These are phyloP conservation scores for Saccharomycopsis selenospora DNA, from an alignment of 805 yeast genomes.

Conservation along the genomic window DNA sequence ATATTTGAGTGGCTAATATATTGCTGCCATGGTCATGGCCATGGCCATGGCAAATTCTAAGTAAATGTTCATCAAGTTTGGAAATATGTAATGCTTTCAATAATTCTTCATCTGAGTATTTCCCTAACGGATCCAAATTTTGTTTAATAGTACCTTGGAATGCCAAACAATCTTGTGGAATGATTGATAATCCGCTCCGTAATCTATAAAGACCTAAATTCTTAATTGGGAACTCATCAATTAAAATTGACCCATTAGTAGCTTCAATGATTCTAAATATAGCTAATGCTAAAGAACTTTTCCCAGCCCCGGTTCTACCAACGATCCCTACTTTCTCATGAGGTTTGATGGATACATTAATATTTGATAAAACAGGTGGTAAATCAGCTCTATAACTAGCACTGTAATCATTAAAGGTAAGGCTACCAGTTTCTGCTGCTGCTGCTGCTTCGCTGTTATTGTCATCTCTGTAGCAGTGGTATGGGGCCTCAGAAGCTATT, in stretches of 20 bases:
- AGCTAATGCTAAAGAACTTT: conserved; percentile 53
- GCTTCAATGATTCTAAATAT: conserved; percentile 56
- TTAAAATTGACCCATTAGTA: conserved; percentile 41
- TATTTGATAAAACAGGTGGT: conserved; percentile 47
- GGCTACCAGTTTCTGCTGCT: conserved; percentile 47
- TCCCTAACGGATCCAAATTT: conserved; percentile 55
- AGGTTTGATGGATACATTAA: conserved; percentile 40
- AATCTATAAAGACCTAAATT: conserved; percentile 44
- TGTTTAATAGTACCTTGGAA: conserved; percentile 52
- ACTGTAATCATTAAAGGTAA: conserved; percentile 44
- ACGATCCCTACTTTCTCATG: conserved; percentile 64
- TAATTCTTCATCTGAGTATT: conserved; percentile 43
- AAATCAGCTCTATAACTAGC: conserved; percentile 52
- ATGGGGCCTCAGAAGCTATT: conserved; percentile 26
- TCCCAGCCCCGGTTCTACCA: conserved; percentile 78
- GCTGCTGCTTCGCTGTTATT: conserved; percentile 32
- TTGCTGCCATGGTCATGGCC: conserved; percentile 28
- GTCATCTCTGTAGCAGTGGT: conserved; percentile 37
- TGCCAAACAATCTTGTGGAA: conserved; percentile 64
- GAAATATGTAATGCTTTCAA: conserved; percentile 49
- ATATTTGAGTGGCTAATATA: conserved; percentile 47
- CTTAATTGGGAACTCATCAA: conserved; percentile 48
- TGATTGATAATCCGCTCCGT: conserved; percentile 49
- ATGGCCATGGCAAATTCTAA: conserved; percentile 23
- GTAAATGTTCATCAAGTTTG: conserved; percentile 42